Percentiles rank a stretch among this genome's conserved stretches.
phyloP scores from a whole-genome alignment of 179 eudicot genomes.

The Dionaea muscipula region DNA sequence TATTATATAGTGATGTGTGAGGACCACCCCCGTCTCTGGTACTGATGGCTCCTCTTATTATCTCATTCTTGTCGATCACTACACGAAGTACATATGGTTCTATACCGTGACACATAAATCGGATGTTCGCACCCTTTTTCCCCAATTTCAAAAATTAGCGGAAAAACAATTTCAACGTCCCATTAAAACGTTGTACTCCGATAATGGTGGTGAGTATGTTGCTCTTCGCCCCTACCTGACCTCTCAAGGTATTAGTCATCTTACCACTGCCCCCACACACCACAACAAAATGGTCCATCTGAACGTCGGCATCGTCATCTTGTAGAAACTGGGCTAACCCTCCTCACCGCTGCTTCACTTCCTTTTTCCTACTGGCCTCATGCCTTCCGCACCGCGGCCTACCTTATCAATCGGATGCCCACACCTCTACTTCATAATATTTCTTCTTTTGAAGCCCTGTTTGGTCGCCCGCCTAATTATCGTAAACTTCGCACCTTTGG shows the following conservation, averaged over 20 bases:
- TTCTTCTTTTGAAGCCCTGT: not conserved
- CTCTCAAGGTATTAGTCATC: conserved; percentile 3
- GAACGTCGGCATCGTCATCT: conserved; percentile 1
- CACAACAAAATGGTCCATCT: conserved; percentile 7
- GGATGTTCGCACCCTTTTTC: not conserved
- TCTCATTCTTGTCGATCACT: conserved; percentile 1
- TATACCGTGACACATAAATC: conserved; percentile 2
- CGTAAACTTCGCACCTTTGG: not conserved
- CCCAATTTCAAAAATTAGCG: not conserved
- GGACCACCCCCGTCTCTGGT: not conserved
- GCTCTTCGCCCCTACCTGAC: not conserved
- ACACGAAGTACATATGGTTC: not conserved
- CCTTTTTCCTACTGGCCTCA: not conserved
- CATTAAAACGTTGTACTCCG: not conserved
- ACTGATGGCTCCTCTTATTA: not conserved
- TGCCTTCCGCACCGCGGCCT: not conserved
- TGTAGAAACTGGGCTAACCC: not conserved
- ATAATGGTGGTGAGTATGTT: not conserved
- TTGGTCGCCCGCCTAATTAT: not conserved
- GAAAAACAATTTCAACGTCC: not conserved
- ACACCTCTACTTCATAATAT: not conserved
- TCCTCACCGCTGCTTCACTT: not conserved
- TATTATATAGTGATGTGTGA: conserved; percentile 2
- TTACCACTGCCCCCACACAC: conserved; percentile 6
- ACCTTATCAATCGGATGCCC: not conserved